Evolutionary conservation across 768 basidiomycete genomes (phyloP).

Genomic region (Gautieria morchelliformis): DNA sequence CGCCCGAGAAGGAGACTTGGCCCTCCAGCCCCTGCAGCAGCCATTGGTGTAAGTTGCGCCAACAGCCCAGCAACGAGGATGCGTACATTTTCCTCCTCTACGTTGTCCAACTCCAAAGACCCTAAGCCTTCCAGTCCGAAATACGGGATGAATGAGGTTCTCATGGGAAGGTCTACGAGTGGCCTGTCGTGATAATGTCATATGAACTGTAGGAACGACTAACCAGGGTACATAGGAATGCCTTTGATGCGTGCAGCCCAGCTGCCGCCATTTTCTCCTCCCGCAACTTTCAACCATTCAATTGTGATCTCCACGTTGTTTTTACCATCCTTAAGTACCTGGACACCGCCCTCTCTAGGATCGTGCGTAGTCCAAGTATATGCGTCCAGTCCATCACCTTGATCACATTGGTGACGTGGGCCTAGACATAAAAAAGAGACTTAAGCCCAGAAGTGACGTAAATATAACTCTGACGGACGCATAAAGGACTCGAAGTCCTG

Average conservation of each 20-base stretch:
- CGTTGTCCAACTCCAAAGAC: slow-evolving; percentile 67
- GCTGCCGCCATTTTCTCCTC: slow-evolving; percentile 74
- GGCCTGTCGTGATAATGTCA: slow-evolving; percentile 18
- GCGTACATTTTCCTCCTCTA: slow-evolving; percentile 63
- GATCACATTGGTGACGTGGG: slow-evolving; percentile 81
- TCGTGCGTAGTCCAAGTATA: slow-evolving; percentile 91
- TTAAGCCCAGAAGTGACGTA: background rate
- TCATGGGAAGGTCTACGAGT: slow-evolving; percentile 35
- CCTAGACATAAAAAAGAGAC: slow-evolving; percentile 31
- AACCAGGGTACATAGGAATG: slow-evolving; percentile 61
- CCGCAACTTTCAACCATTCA: slow-evolving; percentile 78
- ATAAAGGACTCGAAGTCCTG: slow-evolving; percentile 62
- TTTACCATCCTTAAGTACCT: slow-evolving; percentile 67
- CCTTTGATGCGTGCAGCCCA: slow-evolving; percentile 85
- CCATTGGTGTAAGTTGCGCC: slow-evolving; percentile 6
- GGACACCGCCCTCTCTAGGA: slow-evolving; percentile 73
- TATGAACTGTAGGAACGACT: slow-evolving; percentile 12
- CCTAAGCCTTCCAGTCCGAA: slow-evolving; percentile 84
- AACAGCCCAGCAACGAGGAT: background rate
- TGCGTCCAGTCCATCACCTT: slow-evolving; percentile 66
- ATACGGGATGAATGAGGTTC: slow-evolving; percentile 78
- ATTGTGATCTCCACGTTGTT: slow-evolving; percentile 86
- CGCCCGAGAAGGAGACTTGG: slow-evolving; percentile 59
- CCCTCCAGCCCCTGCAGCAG: slow-evolving; percentile 61
- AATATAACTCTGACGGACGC: slow-evolving; percentile 21